Evolutionary conservation across 202 grass and related monocot genomes (phyloP).

Genomic region (Saccharum hybrid): DNA sequence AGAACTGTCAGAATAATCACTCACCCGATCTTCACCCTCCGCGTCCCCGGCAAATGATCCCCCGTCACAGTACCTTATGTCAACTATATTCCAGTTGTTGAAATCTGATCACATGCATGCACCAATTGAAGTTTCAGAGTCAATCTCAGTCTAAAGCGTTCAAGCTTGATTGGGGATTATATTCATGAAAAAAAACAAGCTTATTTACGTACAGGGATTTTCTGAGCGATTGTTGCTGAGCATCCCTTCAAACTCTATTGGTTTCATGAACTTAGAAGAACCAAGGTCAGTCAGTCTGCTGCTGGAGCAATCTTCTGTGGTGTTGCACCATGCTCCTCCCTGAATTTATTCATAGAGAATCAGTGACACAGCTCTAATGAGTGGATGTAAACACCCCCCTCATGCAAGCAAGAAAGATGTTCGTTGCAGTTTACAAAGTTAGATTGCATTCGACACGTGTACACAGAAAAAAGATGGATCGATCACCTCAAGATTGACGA

Average conservation of each 20-base stretch:
- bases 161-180: neutral
- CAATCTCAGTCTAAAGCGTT: neutral
- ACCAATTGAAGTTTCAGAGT: neutral
- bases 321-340: neutral
- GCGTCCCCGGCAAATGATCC: constrained; percentile 69
- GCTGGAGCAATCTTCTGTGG: constrained; percentile 36
- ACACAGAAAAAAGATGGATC: neutral
- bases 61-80: constrained; percentile 72
- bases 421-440: neutral
- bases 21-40: constrained; percentile 46
- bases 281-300: constrained; percentile 50
- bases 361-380: neutral
- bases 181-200: neutral
- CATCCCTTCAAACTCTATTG: constrained; percentile 47
- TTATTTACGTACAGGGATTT: constrained; percentile 59
- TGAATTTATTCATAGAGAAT: neutral
- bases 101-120: constrained; percentile 56
- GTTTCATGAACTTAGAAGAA: constrained; percentile 64
- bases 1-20: neutral
- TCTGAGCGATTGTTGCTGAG: constrained; percentile 45
- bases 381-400: too few species aligned
- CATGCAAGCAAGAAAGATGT: too few species aligned
- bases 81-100: constrained; percentile 81
- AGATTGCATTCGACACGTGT: neutral
- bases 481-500: constrained; percentile 63